phyloP scores from a whole-genome alignment of 2,329 filamentous ascomycete species.

The Blumeria hordei region DNA sequence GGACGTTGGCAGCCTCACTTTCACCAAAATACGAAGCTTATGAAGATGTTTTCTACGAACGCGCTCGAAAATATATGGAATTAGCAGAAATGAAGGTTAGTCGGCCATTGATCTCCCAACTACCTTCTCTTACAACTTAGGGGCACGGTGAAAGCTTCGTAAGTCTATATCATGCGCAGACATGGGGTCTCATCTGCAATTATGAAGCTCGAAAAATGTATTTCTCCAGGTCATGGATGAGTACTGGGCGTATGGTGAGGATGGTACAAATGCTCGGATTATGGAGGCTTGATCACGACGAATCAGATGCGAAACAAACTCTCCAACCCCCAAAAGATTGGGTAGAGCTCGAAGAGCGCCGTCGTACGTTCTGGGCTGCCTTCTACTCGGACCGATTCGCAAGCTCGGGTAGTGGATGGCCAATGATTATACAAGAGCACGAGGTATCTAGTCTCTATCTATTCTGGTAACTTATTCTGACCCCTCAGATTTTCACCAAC shows the following conservation, averaged over 20 bases:
- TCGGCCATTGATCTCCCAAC: background rate
- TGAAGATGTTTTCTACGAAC: constrained; percentile 57
- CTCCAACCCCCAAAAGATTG: constrained; percentile 52
- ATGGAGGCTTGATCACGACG: constrained; percentile 45
- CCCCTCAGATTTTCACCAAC: constrained; percentile 29
- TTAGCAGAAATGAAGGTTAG: constrained; percentile 56
- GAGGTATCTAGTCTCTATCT: constrained; percentile 22
- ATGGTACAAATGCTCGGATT: constrained; percentile 68
- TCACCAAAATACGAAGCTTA: constrained; percentile 48
- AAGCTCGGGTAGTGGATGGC: constrained; percentile 78
- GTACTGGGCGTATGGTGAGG: constrained; percentile 43
- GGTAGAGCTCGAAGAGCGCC: constrained; percentile 59
- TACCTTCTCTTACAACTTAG: constrained; percentile 17
- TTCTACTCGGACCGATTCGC: constrained; percentile 70
- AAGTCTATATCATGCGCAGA: constrained; percentile 55
- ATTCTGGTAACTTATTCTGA: background rate
- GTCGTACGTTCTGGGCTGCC: constrained; percentile 65
- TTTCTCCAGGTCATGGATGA: constrained; percentile 72
- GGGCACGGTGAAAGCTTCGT: constrained; percentile 57
- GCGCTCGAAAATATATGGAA: constrained; percentile 63
- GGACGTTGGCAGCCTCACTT: constrained; percentile 51
- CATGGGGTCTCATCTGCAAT: constrained; percentile 48
- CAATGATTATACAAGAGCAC: constrained; percentile 49
- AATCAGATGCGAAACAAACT: constrained; percentile 46
- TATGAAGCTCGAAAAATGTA: constrained; percentile 72